phyloP scores from a whole-genome alignment of 2,329 filamentous ascomycete genomes.

The Clonostachys rosea region DNA sequence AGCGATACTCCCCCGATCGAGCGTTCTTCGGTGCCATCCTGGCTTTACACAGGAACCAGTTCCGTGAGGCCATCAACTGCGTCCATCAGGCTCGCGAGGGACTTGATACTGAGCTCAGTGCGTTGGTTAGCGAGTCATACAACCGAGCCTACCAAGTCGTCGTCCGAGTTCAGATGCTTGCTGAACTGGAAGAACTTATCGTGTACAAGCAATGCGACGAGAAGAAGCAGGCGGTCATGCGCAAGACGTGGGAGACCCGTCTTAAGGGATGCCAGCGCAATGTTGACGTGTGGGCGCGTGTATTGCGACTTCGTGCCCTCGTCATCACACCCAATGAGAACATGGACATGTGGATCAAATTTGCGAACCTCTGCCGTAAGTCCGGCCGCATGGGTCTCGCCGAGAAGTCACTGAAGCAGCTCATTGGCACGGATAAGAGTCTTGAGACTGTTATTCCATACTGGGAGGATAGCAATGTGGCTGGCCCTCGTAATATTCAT shows the following conservation, averaged over 20 bases:
- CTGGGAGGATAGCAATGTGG: constrained; percentile 36
- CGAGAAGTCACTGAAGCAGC: constrained; percentile 87
- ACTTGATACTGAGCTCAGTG: constrained; percentile 91
- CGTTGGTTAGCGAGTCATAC: constrained; percentile 96
- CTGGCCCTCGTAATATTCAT: constrained; percentile 36
- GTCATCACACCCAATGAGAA: constrained; percentile 92
- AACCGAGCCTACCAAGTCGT: constrained; percentile 97
- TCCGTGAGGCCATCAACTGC: constrained; percentile 81
- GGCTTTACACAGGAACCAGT: constrained; percentile 91
- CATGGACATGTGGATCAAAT: constrained; percentile 99
- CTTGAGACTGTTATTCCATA: constrained; percentile 58
- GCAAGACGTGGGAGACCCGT: constrained; percentile 91
- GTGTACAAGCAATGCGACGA: constrained; percentile 92
- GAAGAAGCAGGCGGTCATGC: constrained; percentile 86
- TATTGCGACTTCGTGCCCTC: constrained; percentile 89
- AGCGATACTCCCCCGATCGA: constrained; percentile 84
- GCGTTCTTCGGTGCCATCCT: constrained; percentile 98
- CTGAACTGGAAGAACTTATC: constrained; percentile 96
- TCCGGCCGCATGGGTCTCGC: constrained; percentile 90
- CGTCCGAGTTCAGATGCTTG: constrained; percentile 97
- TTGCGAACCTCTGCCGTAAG: constrained; percentile 95
- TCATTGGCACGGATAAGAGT: constrained; percentile 70
- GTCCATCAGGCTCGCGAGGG: constrained; percentile 91
- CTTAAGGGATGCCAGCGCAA: constrained; percentile 94
- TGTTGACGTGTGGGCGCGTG: constrained; percentile 96